These are phyloP conservation scores for Lolium rigidum DNA, from an alignment of 176 grass and related monocot genomes.

Conservation along the genomic window DNA sequence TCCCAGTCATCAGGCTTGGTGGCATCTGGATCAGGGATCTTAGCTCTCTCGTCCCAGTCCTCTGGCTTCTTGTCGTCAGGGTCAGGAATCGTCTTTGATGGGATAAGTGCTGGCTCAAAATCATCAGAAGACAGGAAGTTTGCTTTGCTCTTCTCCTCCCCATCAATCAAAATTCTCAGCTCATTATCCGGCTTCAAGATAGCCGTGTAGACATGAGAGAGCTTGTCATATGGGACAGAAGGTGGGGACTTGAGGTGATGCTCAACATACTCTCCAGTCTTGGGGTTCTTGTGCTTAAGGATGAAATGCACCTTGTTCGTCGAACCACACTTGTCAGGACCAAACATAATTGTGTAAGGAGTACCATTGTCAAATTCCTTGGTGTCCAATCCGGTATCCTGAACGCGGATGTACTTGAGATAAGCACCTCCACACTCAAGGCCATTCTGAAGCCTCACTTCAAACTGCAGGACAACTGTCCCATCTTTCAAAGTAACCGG, in stretches of 20 bases:
- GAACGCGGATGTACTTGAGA: no score
- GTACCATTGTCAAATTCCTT: no score
- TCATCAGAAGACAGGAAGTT: conserved; percentile 85
- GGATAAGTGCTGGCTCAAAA: conserved; percentile 87
- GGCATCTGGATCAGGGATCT: conserved; percentile 82
- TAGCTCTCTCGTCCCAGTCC: conserved; percentile 94
- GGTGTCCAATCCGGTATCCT: no score
- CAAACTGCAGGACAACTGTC: conserved; percentile 81
- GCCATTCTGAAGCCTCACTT: conserved; percentile 90
- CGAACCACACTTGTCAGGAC: conserved; percentile 95
- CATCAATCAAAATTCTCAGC: conserved; percentile 83
- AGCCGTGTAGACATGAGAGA: conserved; percentile 94
- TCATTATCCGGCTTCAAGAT: conserved; percentile 90
- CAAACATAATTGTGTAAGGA: conserved; percentile 97
- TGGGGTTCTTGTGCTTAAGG: conserved; percentile 92
- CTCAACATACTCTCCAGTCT: conserved; percentile 87
- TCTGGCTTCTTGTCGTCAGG: conserved; percentile 99
- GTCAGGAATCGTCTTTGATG: conserved; percentile 90
- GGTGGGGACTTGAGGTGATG: conserved; percentile 95
- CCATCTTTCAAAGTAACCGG: conserved; percentile 73
- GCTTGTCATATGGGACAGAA: conserved; percentile 87
- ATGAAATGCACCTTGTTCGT: conserved; percentile 99
- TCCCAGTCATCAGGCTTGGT: conserved; percentile 97
- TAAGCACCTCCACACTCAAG: conserved; percentile 55
- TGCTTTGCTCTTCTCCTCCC: conserved; percentile 85